Base-by-base conservation (phyloP, 129 eudicot species). In the Pittosporum tobira region DNA sequence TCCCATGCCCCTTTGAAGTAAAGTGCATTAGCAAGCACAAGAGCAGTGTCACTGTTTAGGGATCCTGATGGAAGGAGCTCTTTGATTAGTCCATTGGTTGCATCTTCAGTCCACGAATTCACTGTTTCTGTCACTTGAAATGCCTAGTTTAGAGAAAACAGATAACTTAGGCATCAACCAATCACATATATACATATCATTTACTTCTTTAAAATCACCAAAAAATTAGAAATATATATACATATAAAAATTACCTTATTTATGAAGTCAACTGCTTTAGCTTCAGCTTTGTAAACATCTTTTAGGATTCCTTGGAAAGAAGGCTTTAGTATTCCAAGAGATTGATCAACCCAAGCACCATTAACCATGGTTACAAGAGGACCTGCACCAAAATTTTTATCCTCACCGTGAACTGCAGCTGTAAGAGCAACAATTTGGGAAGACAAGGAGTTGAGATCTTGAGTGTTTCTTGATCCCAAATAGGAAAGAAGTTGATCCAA, bases 1-100 rank as follows among this genome's bases (percentile, higher is more conserved):
- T 26, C 57, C 90, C 85, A 83, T 5, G 69, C 19, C 24, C 83
- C 91, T 37, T 83, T 79, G 71, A 79, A 83, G 42, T 69, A 79
- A 47, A 76, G 34, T 7, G 78, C 83, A 57, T 73, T 79, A 25
- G 73, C 57, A 8, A 79, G 75, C 34, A 75, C 44, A 44, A 68
- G 53, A 20, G 13, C 48, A 3, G 73, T 68, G 9, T 19, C 40
- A 5, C 11, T 34, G 24, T 21, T 15, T 18, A 68, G 47, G 3
- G 61, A 46, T 19, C 38, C 55, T 8, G 22, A 24, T 26, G 72
- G 18, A 36, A 78, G 73, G 34, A 68, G 50, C 18, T 68, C 62
- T 64, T 77, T 67, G 53, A 73, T 64, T 22, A 68, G 54, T n/a
- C 83, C 79, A 27, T 56, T 48, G 5, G 79, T 72, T 36, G 63